phyloP scores from a whole-genome alignment of 2,329 filamentous ascomycete species.

The Dactylonectria macrodidyma region DNA sequence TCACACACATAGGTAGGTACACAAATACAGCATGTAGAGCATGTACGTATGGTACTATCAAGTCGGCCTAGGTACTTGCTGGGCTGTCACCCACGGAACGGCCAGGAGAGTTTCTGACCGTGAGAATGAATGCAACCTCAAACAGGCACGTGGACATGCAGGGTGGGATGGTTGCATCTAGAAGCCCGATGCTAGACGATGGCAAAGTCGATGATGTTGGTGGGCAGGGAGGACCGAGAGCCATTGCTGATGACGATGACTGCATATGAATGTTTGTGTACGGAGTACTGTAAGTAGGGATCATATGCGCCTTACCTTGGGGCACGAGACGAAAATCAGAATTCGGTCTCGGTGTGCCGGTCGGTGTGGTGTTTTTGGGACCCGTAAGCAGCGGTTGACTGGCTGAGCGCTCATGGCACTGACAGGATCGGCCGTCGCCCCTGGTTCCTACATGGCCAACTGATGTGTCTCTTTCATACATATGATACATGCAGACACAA shows the following conservation, averaged over 20 bases:
- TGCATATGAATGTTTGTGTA: conserved; percentile 7
- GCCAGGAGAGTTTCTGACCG: background rate
- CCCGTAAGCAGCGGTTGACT: background rate
- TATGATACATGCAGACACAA: conserved; percentile 4
- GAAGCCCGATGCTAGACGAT: conserved; percentile 23
- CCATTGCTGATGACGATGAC: conserved; percentile 17
- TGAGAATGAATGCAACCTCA: conserved; percentile 20
- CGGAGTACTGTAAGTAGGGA: too few relatives aligned
- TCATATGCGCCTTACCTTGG: conserved; percentile 1
- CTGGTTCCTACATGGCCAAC: conserved; percentile 22
- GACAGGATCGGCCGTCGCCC: conserved; percentile 7
- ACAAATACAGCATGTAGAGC: background rate
- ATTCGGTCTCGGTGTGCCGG: conserved; percentile 25
- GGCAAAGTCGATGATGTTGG: background rate
- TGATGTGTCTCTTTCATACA: conserved; percentile 16
- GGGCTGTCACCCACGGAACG: background rate
- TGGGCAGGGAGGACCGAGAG: background rate
- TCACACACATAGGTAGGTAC: too few relatives aligned
- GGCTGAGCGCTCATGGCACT: background rate
- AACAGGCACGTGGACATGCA: conserved; percentile 22
- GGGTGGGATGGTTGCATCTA: conserved; percentile 23
- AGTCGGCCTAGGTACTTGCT: too few relatives aligned
- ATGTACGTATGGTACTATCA: background rate
- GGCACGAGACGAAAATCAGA: background rate
- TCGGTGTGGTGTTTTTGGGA: conserved; percentile 7